Base-by-base conservation (phyloP, 257 asterid species). In the Agastache rugosa region DNA sequence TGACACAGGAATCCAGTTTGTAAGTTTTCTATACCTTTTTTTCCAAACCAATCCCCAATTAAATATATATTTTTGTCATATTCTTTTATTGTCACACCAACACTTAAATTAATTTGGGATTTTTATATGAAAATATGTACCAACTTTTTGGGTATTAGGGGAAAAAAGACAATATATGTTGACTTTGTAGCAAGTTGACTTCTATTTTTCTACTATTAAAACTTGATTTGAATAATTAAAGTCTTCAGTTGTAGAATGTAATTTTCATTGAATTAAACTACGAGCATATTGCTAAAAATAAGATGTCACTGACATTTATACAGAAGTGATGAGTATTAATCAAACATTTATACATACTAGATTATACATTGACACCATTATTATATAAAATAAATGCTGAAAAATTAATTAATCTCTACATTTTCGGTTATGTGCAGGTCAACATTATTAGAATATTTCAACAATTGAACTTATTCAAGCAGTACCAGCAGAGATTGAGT, bases 1-100 rank as follows among this genome's bases (percentile, higher is more conserved):
- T 79, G 97, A 92, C 81, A 92, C 97, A 15, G 97, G 97, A 75
- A 27, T 83, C 63, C 97, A 92, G 39, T 92, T 92, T 80, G 97
- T 92, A 81, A 81, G 96, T 80, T 5, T 27, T 29, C 17, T 15
- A 16, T 8, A 5, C 31, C 9, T 20, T 20, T n/a, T 0, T 19
- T 11, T n/a, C 9, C 54, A 41, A n/a, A 5, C 31, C 11, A 41
- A 1, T 17, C 25, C 67, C 50, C 9, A 35, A 9, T 62, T 17
- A 63, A 11, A 16, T 29, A 10, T 15, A 15, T 31, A 29, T 6
- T 20, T 54, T 56, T 56, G 39, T 23, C 63, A 25, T 14, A 25
- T 23, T 55, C 62, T 55, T 55, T 56, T 54, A 20, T 53, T 25
- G 37, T 56, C 39, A 56, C 37, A 25, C 37, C 37, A 56, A 23